These are phyloP conservation scores for Dothideomycetes sp. DNA, from an alignment of 2,329 filamentous ascomycete genomes.

Conservation along the genomic window DNA sequence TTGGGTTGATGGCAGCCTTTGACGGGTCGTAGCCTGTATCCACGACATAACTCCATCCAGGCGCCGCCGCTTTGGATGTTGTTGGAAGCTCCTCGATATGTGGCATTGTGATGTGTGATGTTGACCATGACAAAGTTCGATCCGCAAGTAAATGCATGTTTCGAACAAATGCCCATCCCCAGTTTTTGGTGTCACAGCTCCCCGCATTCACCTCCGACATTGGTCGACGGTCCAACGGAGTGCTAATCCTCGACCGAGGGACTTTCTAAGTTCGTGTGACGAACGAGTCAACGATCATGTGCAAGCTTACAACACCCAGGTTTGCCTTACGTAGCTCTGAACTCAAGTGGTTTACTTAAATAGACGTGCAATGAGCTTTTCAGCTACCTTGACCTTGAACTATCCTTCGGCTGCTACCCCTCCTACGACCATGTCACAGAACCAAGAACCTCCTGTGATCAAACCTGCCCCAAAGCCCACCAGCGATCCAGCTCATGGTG, in stretches of 20 bases:
- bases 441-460: conserved; percentile 27
- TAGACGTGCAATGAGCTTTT: not conserved
- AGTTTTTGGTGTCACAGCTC: too few relatives aligned
- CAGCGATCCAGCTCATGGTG: conserved; percentile 29
- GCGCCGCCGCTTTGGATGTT: conserved; percentile 56
- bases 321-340: not conserved
- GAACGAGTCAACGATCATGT: too few relatives aligned
- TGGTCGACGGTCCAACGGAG: too few relatives aligned
- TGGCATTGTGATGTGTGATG: conserved; percentile 30
- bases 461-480: conserved; percentile 28
- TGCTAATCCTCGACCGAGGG: too few relatives aligned
- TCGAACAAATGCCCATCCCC: too few relatives aligned
- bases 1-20: conserved; percentile 42
- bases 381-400: not conserved
- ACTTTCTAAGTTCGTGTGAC: too few relatives aligned
- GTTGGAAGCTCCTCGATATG: conserved; percentile 74
- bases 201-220: too few relatives aligned
- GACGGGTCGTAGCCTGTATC: conserved; percentile 56
- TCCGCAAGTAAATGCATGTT: too few relatives aligned
- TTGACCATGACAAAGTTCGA: too few relatives aligned
- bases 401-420: not conserved
- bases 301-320: too few relatives aligned
- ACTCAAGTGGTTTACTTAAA: too few relatives aligned
- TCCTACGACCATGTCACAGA: conserved; percentile 5
- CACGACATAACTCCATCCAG: conserved; percentile 88